Conservation (phyloP, 768 basidiomycete species). For the Boletus rubescentipes region DNA sequence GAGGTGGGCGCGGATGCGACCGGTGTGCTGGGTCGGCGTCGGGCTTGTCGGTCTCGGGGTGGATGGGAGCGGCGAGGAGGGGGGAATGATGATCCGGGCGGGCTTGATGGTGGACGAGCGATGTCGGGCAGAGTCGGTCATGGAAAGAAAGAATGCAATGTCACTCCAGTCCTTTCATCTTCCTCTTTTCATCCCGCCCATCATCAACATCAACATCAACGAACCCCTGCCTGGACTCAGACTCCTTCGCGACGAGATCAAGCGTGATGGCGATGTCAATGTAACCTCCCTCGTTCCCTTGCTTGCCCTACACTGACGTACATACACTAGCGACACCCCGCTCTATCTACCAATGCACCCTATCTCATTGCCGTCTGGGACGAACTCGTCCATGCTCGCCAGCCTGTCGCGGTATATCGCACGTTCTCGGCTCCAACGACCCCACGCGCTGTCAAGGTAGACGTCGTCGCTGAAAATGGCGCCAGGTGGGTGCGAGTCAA, state of each 20-base stretch:
- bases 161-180: constrained; percentile 21
- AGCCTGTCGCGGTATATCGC: constrained; percentile 61
- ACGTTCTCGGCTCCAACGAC: constrained; percentile 35
- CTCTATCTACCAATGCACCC: constrained; percentile 65
- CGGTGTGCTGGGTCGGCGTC: background rate
- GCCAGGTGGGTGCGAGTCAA: constrained; percentile 81
- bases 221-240: constrained; percentile 40
- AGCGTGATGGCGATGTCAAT: constrained; percentile 45
- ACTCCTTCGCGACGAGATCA: constrained; percentile 41
- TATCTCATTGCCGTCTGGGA: constrained; percentile 83
- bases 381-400: constrained; percentile 62
- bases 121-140: background rate
- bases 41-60: background rate
- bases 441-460: constrained; percentile 58
- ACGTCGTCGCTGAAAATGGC: constrained; percentile 76
- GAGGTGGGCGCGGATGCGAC: constrained; percentile 53
- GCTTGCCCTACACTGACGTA: constrained; percentile 36
- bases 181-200: constrained; percentile 23
- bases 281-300: constrained; percentile 18
- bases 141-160: background rate
- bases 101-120: constrained; percentile 4
- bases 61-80: too few species aligned
- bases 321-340: constrained; percentile 49
- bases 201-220: constrained; percentile 29
- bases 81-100: background rate